Base-by-base conservation (phyloP, 768 basidiomycete genomes). In the Dendrothele bispora region DNA sequence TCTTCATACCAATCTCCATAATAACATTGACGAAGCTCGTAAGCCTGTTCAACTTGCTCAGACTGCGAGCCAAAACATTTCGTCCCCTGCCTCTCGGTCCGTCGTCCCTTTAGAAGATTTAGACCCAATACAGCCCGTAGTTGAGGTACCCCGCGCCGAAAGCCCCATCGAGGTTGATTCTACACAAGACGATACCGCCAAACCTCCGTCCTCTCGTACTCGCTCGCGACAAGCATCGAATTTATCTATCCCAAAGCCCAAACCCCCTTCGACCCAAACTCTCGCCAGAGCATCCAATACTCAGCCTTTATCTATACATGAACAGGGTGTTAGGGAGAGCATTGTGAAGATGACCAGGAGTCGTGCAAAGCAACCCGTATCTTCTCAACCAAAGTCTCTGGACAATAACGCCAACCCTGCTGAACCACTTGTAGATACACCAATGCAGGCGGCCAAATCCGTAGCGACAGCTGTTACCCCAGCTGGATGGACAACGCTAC, bases 81-180 rank as follows among this genome's bases (percentile, higher is more conserved):
- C n/a, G n/a, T n/a, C n/a, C 37, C 37, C 20, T 11, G 24, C 25
- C 25, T 17, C n/a, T n/a, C n/a, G n/a, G n/a, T n/a, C n/a, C n/a
- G n/a, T n/a, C 43, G 39, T 10, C 52, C n/a, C 32, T n/a, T 14
- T 46, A 17, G 29, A 41, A 35, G 44, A 52, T 15, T 35, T 57
- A 11, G 78, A 80, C 51, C 73, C 76, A 7, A 78, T 78, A 43
- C 73, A 77, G 50, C 63, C 67, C 24, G 65, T 68, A 1, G 75
- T 75, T 12, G 66, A 64, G 46, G 55, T 68, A 49, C 60, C 55
- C n/a, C 50, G 53, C 40, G 42, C 57, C 12, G 32, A 25, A 29
- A 34, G 46, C 32, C 48, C 48, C 10, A 62, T 55, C 40, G 35
- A 47, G 29, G 20, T 5, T 14, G 26, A n/a, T 29, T 7, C 18